Percentiles rank a stretch among this genome's conserved stretches.
Conservation (phyloP, 1,139 yeast species). For the Magnusiomyces magnusii region DNA sequence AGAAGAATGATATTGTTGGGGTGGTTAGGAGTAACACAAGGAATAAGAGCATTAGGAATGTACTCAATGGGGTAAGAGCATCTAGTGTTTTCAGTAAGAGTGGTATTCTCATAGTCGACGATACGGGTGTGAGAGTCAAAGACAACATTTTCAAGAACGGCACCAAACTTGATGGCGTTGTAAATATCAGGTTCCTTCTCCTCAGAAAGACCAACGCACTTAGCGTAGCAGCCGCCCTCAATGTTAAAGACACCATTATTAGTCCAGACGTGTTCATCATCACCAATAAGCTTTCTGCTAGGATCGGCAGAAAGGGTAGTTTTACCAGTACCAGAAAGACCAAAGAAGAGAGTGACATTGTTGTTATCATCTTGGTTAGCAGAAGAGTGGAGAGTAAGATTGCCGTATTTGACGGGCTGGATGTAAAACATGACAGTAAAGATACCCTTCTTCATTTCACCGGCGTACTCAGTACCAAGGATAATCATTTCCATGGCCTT, state of each 20-base stretch:
- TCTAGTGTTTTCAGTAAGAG: slow-evolving; percentile 91
- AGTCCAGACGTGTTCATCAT: slow-evolving; percentile 99
- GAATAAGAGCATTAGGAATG: slow-evolving; percentile 94
- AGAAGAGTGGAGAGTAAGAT: slow-evolving; percentile 91
- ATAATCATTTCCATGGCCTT: slow-evolving; percentile 98
- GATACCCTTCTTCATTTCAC: slow-evolving; percentile 99
- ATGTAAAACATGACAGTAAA: slow-evolving; percentile 98
- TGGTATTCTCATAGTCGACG: slow-evolving; percentile 76
- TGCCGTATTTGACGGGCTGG: slow-evolving; percentile 92
- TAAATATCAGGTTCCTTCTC: slow-evolving; percentile 98
- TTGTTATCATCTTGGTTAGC: slow-evolving; percentile 81
- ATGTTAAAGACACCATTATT: slow-evolving; percentile 98
- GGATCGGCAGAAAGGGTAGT: slow-evolving; percentile 98
- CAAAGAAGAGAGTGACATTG: slow-evolving; percentile 91
- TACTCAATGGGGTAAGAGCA: slow-evolving; percentile 98
- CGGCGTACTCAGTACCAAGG: slow-evolving; percentile 97
- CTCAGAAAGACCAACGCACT: slow-evolving; percentile 81
- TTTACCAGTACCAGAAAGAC: slow-evolving; percentile 97
- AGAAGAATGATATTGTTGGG: slow-evolving; percentile 88
- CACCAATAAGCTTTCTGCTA: slow-evolving; percentile 89
- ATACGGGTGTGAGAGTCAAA: slow-evolving; percentile 72
- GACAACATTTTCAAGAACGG: slow-evolving; percentile 89
- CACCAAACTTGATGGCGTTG: slow-evolving; percentile 90
- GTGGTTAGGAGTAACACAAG: slow-evolving; percentile 83
- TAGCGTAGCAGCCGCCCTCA: slow-evolving; percentile 99